Evolutionary conservation across 225 moss, liverwort and hornwort genomes (phyloP).

Genomic region (Neckera pumila): DNA sequence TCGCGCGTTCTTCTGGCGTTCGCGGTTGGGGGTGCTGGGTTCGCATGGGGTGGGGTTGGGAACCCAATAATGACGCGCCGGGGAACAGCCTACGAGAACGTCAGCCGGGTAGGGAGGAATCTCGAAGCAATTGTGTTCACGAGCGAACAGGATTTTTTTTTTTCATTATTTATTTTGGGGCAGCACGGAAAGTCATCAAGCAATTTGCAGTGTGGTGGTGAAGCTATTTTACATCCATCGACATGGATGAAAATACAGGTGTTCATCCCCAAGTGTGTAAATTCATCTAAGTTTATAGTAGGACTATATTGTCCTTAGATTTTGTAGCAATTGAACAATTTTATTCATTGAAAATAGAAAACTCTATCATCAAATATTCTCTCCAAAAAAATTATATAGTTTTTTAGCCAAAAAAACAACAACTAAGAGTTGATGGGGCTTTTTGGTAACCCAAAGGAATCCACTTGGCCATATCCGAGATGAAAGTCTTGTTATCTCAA

Average conservation of each 20-base stretch:
- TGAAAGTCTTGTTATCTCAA: background rate
- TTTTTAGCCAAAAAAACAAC: background rate
- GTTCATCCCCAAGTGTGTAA: background rate
- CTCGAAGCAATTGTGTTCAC: background rate
- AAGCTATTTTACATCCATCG: background rate
- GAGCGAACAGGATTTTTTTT: background rate
- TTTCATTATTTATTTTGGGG: background rate
- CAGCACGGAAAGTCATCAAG: background rate
- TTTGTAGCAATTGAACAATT: background rate
- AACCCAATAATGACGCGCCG: background rate
- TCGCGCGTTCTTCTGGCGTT: background rate
- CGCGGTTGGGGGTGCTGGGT: background rate
- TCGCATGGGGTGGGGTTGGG: background rate
- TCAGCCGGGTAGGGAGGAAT: background rate
- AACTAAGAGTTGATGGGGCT: accelerated
- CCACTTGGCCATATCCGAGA: background rate
- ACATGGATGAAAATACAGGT: background rate
- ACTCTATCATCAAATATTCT: background rate
- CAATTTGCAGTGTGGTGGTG: background rate
- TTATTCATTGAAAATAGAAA: background rate
- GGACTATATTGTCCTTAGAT: accelerated
- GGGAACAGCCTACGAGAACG: background rate
- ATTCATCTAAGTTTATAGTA: no score
- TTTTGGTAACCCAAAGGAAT: accelerated
- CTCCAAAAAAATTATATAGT: background rate